Base-by-base conservation (phyloP, 2,329 filamentous ascomycete genomes). In the Sporothrix curviconia region DNA sequence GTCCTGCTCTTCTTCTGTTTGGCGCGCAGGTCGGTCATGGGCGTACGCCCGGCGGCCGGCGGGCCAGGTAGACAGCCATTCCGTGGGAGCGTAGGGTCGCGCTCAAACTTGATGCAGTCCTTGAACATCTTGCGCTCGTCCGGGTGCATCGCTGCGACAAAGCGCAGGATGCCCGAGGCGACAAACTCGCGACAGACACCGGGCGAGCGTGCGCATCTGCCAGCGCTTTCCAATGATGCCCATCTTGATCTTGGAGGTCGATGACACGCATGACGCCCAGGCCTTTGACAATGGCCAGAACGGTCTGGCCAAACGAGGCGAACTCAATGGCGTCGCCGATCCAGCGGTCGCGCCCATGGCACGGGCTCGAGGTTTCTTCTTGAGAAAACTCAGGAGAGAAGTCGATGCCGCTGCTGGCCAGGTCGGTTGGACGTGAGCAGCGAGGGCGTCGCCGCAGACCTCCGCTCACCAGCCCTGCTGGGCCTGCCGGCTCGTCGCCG, bases 161-260 rank as follows among this genome's bases (percentile, higher is more conserved):
- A 84, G 47, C 77, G 76, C 19, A 83, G 72, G 28, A 79, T 74
- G 6, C 81, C 82, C 47, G 78, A 72, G 24, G 76, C 74, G 22
- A 80, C 80, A 59, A 84, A 75, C 63, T 81, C 81, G 15, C 83
- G 76, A 47, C 79, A 81, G 14, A 79, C 78, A 63, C n/a, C 81
- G 82, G 7, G 82, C 78, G 40, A 83, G 69, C 7, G 79, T 78
- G 62, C 80, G 81, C 80, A 84, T 84, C 64, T 83, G 79, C 73
- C 79, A 82, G 19, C 73, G 73, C 63, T 76, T 74, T n/a, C 76
- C 76, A 2, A 77, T 65, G 15, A 84, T 75, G 4, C 80, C 81
- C 28, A 85, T 71, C 65, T 85, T 85, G 22, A 70, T 68, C 60
- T 83, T 78, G 56, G n/a, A 85, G 69, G 61, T 85, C 82, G 28